Base-by-base conservation (phyloP, 31 red algal genomes). In the Endocladia muricata region DNA sequence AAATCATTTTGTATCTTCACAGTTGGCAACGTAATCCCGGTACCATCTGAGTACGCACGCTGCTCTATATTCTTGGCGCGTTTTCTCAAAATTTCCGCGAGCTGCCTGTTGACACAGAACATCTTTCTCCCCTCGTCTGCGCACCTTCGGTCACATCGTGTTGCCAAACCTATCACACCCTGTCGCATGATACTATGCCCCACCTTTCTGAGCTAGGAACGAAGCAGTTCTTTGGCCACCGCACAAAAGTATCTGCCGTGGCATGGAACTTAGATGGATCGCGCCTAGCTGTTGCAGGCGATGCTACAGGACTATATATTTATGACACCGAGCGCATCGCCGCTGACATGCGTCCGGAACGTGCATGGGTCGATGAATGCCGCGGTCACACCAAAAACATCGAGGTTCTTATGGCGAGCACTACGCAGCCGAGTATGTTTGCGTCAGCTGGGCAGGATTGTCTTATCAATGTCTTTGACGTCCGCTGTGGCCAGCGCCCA, bases 181-280 rank as follows among this genome's bases (percentile, higher is more conserved):
- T n/a, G n/a, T n/a, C n/a, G n/a, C n/a, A n/a, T n/a, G n/a, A n/a
- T n/a, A n/a, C n/a, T n/a, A 67, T 67, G 61, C 25, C 21, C 33
- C 61, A 26, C 33, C 4, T 67, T 34, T 21, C 19, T 0, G 5
- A 56, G 23, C 33, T 77, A 15, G 83, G 78, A 38, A 56, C 73
- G 3, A 87, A 71, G 37, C 83, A 70, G 3, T 87, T 62, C 26
- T 78, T 70, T 39, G 83, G 83, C 31, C 83, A 87, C 58, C 72
- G 74, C 31, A 66, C 40, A 11, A 31, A 38, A 35, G 83, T 87
- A 21, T 76, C 83, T 1, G 83, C 76, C 40, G 69, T 89, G 13
- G 69, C 85, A 3, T 89, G 85, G 85, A 89, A 80, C 54, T 7
- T 74, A 17, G 85, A 89, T 37, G 85, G 85, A 1, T 42, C 76